phyloP scores from a whole-genome alignment of 1,139 yeast species.

The Yamadazyma atlantica region DNA sequence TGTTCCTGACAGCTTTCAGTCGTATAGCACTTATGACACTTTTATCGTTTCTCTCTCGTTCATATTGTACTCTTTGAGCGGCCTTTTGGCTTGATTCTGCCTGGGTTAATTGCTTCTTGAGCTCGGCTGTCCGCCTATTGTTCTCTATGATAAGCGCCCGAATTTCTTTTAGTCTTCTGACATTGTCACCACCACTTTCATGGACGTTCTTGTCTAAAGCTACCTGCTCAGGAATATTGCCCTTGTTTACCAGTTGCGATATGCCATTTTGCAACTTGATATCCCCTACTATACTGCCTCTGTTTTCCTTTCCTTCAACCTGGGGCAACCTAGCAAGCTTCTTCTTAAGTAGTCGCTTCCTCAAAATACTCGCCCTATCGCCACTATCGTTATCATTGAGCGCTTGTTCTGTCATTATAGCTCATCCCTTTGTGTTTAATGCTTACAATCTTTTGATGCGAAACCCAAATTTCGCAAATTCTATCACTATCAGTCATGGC shows the following conservation, averaged over 20 bases:
- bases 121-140: constrained; percentile 1
- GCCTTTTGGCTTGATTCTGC: not conserved
- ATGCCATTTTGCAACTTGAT: too few relatives aligned
- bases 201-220: too few relatives aligned
- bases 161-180: not conserved
- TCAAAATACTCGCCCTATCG: too few relatives aligned
- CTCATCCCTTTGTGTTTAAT: not conserved
- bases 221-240: too few relatives aligned
- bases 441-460: constrained; percentile 1
- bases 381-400: too few relatives aligned
- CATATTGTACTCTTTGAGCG: not conserved
- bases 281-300: too few relatives aligned
- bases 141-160: constrained; percentile 6
- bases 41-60: not conserved
- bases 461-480: not conserved
- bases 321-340: too few relatives aligned
- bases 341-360: too few relatives aligned
- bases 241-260: too few relatives aligned
- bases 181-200: too few relatives aligned
- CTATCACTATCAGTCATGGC: constrained; percentile 5
- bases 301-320: too few relatives aligned
- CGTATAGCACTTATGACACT: not conserved
- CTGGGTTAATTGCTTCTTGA: not conserved
- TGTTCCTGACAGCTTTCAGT: constrained; percentile 17
- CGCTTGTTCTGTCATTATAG: too few relatives aligned